Evolutionary conservation across 129 eudicot genomes (phyloP).

Genomic region (Lactuca sativa): DNA sequence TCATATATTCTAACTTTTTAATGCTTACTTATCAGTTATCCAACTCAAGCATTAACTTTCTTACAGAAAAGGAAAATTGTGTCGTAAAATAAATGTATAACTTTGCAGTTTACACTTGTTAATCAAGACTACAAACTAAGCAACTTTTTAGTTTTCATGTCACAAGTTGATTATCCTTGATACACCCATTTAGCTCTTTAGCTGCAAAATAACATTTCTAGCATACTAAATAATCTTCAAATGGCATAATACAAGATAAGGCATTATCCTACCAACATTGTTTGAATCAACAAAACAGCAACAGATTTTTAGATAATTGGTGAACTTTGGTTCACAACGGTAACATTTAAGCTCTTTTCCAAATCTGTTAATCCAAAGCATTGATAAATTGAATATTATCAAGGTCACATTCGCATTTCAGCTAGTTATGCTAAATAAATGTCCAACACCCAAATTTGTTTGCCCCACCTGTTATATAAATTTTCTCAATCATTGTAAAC

Average conservation of each 20-base stretch:
- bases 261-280: neutral
- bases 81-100: neutral
- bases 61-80: slow-evolving; percentile 1
- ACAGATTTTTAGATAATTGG: neutral
- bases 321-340: neutral
- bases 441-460: neutral
- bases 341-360: neutral
- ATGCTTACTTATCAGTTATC: slow-evolving; percentile 5
- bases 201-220: slow-evolving; percentile 10
- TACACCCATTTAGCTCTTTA: slow-evolving; percentile 2
- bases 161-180: neutral
- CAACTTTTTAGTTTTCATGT: neutral
- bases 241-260: neutral
- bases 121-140: slow-evolving; percentile 4
- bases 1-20: slow-evolving; percentile 10
- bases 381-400: neutral
- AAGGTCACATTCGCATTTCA: slow-evolving; percentile 1
- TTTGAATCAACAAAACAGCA: neutral
- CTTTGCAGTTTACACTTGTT: neutral
- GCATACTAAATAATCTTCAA: slow-evolving; percentile 1
- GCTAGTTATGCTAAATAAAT: neutral
- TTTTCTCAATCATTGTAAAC: neutral
- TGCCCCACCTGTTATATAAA: neutral
- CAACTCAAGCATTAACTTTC: neutral
- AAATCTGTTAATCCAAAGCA: neutral